Base-by-base conservation (phyloP, 306 rosid genomes). In the Fragaria vesca region DNA sequence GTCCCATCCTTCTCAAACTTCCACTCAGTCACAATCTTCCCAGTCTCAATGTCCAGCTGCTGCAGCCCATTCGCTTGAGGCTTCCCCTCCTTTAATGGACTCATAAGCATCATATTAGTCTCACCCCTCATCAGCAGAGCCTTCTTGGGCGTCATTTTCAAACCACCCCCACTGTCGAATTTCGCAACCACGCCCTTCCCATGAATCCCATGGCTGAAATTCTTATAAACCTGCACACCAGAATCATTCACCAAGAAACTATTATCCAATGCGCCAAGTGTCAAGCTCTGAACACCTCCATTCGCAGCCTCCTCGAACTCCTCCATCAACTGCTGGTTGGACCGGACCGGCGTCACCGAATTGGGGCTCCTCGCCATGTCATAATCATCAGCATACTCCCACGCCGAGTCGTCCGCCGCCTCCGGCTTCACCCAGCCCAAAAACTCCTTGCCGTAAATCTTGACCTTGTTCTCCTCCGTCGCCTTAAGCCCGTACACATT, bases 101-200 rank as follows among this genome's bases (percentile, higher is more conserved):
- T 88, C 98, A 94, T 94, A 4, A 94, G 90, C 76, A 94, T 74
- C 98, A 92, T 94, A 71, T 90, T 91, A n/a, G 96, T 94, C 85
- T 94, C 97, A 0, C 91, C 97, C 17, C 93, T 86, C 96, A 89
- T 88, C 32, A 94, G 83, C 38, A 94, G 32, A 0, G 91, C 97
- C 85, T 90, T 94, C 43, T 84, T 89, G 0, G 98, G 93, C 0
- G 94, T 84, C 12, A 75, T 47, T 47, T 83, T 47, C 26, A 4
- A 65, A 40, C 47, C 78, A 67, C 81, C 74, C 5, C 88, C 87
- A 1, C 85, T 63, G 12, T 78, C 89, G 21, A 89, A 92, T 66
- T 87, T 92, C 71, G 91, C 89, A 3, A 82, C 79, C 20, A 91
- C 84, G 0, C 98, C 98, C 80, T 92, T 94, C 70, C 98, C 93